Base-by-base conservation (phyloP, 306 rosid species). In the Cicer bijugum region DNA sequence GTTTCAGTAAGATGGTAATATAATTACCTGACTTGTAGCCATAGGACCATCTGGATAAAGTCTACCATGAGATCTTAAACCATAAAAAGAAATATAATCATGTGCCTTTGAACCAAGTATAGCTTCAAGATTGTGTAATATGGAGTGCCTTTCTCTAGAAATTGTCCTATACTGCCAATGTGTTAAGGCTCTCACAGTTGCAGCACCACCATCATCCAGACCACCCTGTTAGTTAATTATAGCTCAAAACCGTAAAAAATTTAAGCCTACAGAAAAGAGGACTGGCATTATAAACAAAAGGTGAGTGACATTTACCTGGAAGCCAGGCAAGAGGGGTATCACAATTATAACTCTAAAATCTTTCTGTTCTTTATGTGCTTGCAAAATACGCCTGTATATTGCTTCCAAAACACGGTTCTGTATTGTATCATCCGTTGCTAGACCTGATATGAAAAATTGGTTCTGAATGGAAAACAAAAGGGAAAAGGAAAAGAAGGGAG, bases 141-240 rank as follows among this genome's bases (percentile, higher is more conserved):
- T 90, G 43, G 99, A 95, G 82, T 80, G 84, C 1, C 37, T 79
- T 76, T 92, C 96, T 81, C 96, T 88, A 63, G 89, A 91, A 78
- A 95, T 91, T 16, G 99, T 91, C 83, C 97, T 91, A 83, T 95
- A 87, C 79, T 91, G 99, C 97, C 99, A 95, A 75, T 95, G 97
- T 85, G 96, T 86, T 72, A 91, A 88, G 58, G 99, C 99, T 89
- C 97, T 95, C 81, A 91, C 97, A 17, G 99, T 90, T 69, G 99
- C 99, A 43, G 99, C 99, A 44, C 99, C 99, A 20, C 88, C 78
- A 67, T 95, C 99, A 85, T 95, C 97, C 66, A 95, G 75, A 69
- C 99, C 99, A 51, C 99, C 99, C 97, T 94, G 86, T 60, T 69
- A 69, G 16, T 76, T 77, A 51, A 19, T 76, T 73, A 51, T 57